Percentiles rank a stretch among this genome's conserved stretches.
Evolutionary conservation across 192 early-diverging fungal species (phyloP).

Genomic region (Rhizoclosmatium globosum): DNA sequence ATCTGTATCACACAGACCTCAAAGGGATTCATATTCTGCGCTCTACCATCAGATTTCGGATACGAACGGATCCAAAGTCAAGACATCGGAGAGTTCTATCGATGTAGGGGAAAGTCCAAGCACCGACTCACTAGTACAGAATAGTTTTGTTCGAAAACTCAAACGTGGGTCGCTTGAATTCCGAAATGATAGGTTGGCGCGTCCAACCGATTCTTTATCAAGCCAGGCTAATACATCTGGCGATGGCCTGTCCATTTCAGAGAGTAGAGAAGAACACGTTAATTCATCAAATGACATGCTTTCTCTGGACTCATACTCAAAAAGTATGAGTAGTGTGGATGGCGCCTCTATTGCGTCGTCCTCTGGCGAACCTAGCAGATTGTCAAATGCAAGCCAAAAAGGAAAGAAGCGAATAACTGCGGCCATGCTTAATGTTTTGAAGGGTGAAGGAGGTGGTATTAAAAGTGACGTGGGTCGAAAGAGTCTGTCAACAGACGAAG

Average conservation of each 20-base stretch:
- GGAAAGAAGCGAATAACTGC: slow-evolving; percentile 23
- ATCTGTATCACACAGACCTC: too few relatives aligned
- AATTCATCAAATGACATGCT: too few relatives aligned
- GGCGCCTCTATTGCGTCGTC: not conserved
- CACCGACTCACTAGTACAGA: not conserved
- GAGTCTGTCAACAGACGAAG: not conserved
- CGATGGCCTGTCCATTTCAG: not conserved
- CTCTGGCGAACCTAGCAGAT: not conserved
- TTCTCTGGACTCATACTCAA: not conserved
- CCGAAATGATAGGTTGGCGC: not conserved
- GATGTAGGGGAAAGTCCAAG: not conserved
- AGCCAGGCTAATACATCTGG: not conserved
- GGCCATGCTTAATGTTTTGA: slow-evolving; percentile 19
- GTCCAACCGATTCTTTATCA: not conserved
- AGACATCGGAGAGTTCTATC: too few relatives aligned
- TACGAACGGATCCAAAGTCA: too few relatives aligned
- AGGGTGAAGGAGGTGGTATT: not conserved
- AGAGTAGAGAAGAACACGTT: not conserved
- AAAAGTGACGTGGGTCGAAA: not conserved
- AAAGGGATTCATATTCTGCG: too few relatives aligned
- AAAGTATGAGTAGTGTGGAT: not conserved
- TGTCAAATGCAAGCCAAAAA: not conserved
- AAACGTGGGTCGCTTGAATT: slow-evolving; percentile 1
- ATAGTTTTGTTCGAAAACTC: not conserved
- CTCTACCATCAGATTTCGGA: too few relatives aligned